Conservation (phyloP, 2,329 filamentous ascomycete species). For the Mycocentrospora acerina region DNA sequence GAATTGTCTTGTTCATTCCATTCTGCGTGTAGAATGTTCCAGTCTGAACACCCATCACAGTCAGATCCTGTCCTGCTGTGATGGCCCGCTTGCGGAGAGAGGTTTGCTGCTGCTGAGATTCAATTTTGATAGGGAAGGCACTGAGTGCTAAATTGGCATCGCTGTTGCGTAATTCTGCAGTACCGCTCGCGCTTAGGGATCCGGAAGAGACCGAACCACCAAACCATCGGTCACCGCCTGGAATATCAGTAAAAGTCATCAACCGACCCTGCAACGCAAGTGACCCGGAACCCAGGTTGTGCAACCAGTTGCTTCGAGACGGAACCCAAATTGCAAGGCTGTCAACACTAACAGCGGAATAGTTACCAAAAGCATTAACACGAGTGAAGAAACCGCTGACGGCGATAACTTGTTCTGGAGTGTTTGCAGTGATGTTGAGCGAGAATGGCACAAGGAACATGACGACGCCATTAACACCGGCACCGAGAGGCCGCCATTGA, state of each 20-base stretch:
- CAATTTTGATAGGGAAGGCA: slow-evolving; percentile 48
- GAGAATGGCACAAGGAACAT: slow-evolving; percentile 71
- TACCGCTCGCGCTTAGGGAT: slow-evolving; percentile 70
- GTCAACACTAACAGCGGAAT: slow-evolving; percentile 61
- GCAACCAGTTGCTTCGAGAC: slow-evolving; percentile 81
- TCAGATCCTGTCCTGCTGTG: slow-evolving; percentile 47
- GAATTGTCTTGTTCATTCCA: slow-evolving; percentile 76
- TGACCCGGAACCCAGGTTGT: slow-evolving; percentile 66
- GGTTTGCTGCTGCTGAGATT: slow-evolving; percentile 29
- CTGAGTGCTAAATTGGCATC: slow-evolving; percentile 34
- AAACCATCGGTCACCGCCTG: slow-evolving; percentile 65
- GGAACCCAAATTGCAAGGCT: slow-evolving; percentile 94
- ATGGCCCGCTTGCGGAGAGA: slow-evolving; percentile 46
- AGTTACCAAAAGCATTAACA: slow-evolving; percentile 67
- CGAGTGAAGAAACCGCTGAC: slow-evolving; percentile 78
- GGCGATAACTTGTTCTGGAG: slow-evolving; percentile 72
- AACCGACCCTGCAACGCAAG: slow-evolving; percentile 72
- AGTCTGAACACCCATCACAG: slow-evolving; percentile 68
- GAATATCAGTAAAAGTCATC: slow-evolving; percentile 67
- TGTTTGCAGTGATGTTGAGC: slow-evolving; percentile 72
- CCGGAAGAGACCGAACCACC: slow-evolving; percentile 82
- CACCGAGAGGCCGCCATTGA: slow-evolving; percentile 76
- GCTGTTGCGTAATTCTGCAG: slow-evolving; percentile 60
- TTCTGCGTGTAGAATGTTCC: slow-evolving; percentile 75
- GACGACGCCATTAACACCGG: slow-evolving; percentile 81